Base-by-base conservation (phyloP, 2,329 filamentous ascomycete species). In the Metarhizium guizhouense region DNA sequence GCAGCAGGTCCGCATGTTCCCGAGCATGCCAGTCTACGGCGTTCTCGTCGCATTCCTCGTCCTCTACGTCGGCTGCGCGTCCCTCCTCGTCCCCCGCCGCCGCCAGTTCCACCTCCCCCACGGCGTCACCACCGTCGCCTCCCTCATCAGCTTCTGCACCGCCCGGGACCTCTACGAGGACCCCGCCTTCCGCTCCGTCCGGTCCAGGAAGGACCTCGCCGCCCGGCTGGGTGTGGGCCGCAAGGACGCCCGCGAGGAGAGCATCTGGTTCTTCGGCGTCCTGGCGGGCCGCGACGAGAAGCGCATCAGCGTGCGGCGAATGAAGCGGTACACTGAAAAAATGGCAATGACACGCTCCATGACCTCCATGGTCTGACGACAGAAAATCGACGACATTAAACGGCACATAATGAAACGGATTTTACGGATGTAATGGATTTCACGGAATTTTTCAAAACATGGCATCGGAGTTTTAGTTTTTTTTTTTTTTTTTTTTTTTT, bases 61-160 rank as follows among this genome's bases (percentile, higher is more conserved):
- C 29, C 70, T 95, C 29, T 93, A 88, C 70, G 75, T 85, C 11
- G 61, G 83, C n/a, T 83, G 79, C 13, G 75, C 93, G 52, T 66
- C 81, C 47, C 70, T 81, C 6, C 72, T 90, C 56, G 72, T 87
- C 62, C 86, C 86, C 0, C 72, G 75, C 13, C 79, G 88, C 14
- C 72, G 75, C 47, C 74, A 78, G 43, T 82, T 85, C 61, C 75
- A 85, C 47, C 79, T 95, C 1, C 90, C 90, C 0, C 90, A 95
- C 66, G 78, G 79, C 5, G 84, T 88, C 45, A 81, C 79, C 58
- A 89, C 81, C 50, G 76, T 95, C 18, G 87, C 88, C 1, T 90
- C 92, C 67, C 76, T 92, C 25, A 80, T 95, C 62, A 86, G 84
- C 65, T 92, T 93, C 67, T 76, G 93, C 47, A 84, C 88, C 57